These are phyloP conservation scores for Acacia melanoxylon DNA, from an alignment of 306 rosid species.

Conservation along the genomic window DNA sequence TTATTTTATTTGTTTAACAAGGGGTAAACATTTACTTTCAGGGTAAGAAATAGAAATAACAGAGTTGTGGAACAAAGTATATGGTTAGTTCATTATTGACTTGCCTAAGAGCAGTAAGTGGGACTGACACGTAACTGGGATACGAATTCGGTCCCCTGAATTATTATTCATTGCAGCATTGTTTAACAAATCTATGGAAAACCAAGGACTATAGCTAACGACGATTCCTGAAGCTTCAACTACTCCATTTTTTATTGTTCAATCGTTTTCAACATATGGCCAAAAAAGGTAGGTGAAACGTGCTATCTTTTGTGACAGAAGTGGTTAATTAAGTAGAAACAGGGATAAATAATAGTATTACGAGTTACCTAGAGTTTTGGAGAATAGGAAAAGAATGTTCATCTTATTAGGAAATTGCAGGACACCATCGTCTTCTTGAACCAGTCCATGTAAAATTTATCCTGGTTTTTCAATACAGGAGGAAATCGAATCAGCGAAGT, in stretches of 20 bases:
- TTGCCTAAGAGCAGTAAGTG: not conserved
- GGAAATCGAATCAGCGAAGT: slow-evolving; percentile 6
- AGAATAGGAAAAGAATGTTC: not conserved
- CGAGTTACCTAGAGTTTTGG: not conserved
- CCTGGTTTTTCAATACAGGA: not conserved
- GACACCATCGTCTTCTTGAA: not conserved
- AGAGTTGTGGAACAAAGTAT: not conserved
- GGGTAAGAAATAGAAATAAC: not conserved
- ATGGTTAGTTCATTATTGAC: not conserved
- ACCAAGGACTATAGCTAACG: not conserved
- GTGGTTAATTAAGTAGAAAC: not conserved
- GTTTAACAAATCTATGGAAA: not conserved
- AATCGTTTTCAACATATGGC: slow-evolving; percentile 13
- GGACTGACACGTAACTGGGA: not conserved
- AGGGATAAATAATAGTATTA: not conserved
- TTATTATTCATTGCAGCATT: not conserved
- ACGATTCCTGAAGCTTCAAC: not conserved
- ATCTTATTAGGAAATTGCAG: not conserved
- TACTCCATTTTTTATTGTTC: not conserved
- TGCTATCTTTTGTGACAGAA: not conserved
- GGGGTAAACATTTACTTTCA: not conserved
- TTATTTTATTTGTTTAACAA: not conserved
- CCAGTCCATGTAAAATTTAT: not conserved
- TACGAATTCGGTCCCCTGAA: not conserved
- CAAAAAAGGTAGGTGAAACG: not conserved